phyloP scores from a whole-genome alignment of 2,329 filamentous ascomycete genomes.

The Clonostachys sp. region DNA sequence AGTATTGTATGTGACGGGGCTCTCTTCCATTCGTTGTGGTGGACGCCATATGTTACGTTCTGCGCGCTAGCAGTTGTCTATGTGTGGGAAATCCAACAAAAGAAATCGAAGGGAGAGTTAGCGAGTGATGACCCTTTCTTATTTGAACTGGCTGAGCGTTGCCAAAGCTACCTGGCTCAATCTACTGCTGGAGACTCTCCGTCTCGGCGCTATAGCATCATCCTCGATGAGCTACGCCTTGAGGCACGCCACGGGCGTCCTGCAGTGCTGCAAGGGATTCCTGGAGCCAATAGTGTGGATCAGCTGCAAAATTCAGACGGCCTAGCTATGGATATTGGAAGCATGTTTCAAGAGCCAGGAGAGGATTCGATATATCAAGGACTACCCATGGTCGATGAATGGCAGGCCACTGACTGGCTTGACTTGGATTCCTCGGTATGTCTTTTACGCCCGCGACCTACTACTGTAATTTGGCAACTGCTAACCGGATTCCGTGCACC shows the following conservation, averaged over 20 bases:
- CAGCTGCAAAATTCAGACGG: not conserved
- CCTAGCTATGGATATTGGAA: not conserved
- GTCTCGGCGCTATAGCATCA: slow-evolving; percentile 43
- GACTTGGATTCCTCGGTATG: slow-evolving; percentile 18
- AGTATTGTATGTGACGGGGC: slow-evolving; percentile 27
- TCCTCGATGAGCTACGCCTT: slow-evolving; percentile 42
- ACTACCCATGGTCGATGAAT: slow-evolving; percentile 10
- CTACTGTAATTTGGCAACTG: not conserved
- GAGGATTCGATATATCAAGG: not conserved
- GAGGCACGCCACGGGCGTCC: slow-evolving; percentile 1
- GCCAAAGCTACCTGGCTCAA: slow-evolving; percentile 36
- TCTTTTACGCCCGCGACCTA: not conserved
- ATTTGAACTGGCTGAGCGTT: slow-evolving; percentile 19
- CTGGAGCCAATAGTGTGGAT: not conserved
- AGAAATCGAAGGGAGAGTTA: slow-evolving; percentile 1
- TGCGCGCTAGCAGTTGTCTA: slow-evolving; percentile 49
- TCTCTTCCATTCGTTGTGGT: slow-evolving; percentile 45
- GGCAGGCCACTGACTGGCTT: slow-evolving; percentile 21
- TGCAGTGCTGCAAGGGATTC: not conserved
- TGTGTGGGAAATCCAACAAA: slow-evolving; percentile 35
- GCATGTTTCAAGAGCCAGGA: not conserved
- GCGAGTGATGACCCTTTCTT: slow-evolving; percentile 4
- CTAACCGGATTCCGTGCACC: slow-evolving; percentile 1
- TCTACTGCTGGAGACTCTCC: slow-evolving; percentile 31
- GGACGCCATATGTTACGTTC: slow-evolving; percentile 48